Conservation (phyloP, 2,329 filamentous ascomycete species). For the Cercospora janseana region DNA sequence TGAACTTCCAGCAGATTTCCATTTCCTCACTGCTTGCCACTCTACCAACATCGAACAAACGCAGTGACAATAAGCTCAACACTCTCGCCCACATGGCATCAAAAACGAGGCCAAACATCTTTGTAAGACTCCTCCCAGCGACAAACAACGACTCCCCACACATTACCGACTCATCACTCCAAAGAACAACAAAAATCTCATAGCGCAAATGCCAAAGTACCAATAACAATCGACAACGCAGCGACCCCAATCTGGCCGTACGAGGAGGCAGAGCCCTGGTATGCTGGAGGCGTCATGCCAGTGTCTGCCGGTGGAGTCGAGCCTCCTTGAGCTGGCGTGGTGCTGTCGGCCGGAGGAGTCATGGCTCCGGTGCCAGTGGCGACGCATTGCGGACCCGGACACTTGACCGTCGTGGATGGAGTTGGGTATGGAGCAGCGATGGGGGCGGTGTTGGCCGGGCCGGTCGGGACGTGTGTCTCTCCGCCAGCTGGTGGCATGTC, state of each 20-base stretch:
- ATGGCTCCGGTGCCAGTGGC: constrained; percentile 25
- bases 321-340: constrained; percentile 1
- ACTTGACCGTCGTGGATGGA: constrained; percentile 20
- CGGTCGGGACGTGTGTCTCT: constrained; percentile 11
- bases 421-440: constrained; percentile 24
- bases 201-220: constrained; percentile 28
- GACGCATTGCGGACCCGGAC: constrained; percentile 31
- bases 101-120: too few relatives aligned
- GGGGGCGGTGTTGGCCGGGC: constrained; percentile 14
- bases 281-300: constrained; percentile 18
- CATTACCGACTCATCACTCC: constrained; percentile 13
- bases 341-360: constrained; percentile 13
- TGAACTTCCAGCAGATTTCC: constrained; percentile 11
- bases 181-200: constrained; percentile 9
- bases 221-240: constrained; percentile 23
- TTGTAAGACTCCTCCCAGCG: too few relatives aligned
- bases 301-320: constrained; percentile 15
- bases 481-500: constrained; percentile 8
- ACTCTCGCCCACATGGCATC: neutral
- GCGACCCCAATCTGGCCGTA: constrained; percentile 19
- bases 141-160: too few relatives aligned
- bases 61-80: neutral
- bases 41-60: constrained; percentile 6
- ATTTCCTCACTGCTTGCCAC: constrained; percentile 12
- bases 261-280: constrained; percentile 19